A percentile compares a stretch with the other conserved stretches of the same genome.
Evolutionary conservation across 768 basidiomycete species (phyloP).

Genomic region (Phanerodontia chrysosporium): DNA sequence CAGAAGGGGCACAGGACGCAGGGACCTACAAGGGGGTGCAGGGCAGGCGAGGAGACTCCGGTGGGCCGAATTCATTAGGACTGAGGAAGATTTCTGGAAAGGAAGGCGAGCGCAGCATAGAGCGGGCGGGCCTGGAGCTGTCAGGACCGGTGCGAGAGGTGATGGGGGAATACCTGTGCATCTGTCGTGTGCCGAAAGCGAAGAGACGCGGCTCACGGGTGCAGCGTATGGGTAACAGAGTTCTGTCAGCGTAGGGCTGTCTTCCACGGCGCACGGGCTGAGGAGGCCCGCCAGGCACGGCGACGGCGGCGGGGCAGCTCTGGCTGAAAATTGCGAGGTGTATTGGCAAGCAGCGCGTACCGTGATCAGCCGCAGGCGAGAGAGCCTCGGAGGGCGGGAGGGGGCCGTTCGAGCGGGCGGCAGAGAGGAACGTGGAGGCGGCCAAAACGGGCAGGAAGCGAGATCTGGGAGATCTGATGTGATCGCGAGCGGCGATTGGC

Average conservation of each 20-base stretch:
- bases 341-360: neutral
- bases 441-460: neutral
- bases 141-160: neutral
- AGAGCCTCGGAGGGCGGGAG: neutral
- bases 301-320: too few relatives aligned
- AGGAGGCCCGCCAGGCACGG: neutral
- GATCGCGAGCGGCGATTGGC: conserved; percentile 9
- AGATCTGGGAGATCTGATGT: neutral
- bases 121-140: too few relatives aligned
- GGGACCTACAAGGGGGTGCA: neutral
- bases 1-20: neutral
- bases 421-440: neutral
- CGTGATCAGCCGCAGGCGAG: neutral
- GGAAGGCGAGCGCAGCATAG: neutral
- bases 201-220: neutral
- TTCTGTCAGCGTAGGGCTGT: conserved; percentile 1
- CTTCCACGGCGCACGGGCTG: neutral
- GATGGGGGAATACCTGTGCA: neutral
- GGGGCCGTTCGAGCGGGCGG: neutral
- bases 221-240: conserved; percentile 6
- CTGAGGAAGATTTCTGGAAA: neutral
- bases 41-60: neutral
- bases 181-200: neutral
- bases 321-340: neutral
- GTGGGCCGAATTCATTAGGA: neutral